phyloP scores from a whole-genome alignment of 345 rosid species.

The Eucalyptus viminalis region DNA sequence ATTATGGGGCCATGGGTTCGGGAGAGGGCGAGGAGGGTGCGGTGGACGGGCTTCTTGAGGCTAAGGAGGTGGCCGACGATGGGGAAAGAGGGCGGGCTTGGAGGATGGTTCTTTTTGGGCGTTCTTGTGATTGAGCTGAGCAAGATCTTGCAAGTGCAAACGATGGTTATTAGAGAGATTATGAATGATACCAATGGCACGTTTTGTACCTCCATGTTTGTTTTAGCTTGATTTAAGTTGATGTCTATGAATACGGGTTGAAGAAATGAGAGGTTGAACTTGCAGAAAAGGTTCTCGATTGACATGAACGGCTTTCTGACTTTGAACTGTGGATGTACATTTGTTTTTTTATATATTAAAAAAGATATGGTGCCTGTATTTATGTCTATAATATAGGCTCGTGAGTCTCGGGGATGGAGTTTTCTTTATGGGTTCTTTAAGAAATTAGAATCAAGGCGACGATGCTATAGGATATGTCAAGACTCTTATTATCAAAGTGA shows the following conservation, averaged over 20 bases:
- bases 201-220: not conserved
- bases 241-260: not conserved
- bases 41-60: constrained; percentile 25
- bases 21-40: constrained; percentile 11
- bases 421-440: not conserved
- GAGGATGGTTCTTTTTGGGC: constrained; percentile 17
- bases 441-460: not conserved
- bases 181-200: not conserved
- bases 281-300: not conserved
- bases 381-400: not conserved
- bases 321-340: not conserved
- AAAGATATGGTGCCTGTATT: not conserved
- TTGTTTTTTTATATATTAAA: not conserved
- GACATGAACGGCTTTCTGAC: not conserved
- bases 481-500: not conserved
- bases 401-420: not conserved
- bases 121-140: not conserved
- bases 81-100: constrained; percentile 31
- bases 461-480: not conserved
- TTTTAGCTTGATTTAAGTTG: not conserved
- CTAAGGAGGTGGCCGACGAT: constrained; percentile 44
- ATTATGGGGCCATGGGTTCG: constrained; percentile 16
- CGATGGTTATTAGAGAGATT: not conserved
- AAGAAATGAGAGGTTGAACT: not conserved
- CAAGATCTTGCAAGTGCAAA: not conserved